Base-by-base conservation (phyloP, 2,329 filamentous ascomycete genomes). In the Fusarium paranaense region DNA sequence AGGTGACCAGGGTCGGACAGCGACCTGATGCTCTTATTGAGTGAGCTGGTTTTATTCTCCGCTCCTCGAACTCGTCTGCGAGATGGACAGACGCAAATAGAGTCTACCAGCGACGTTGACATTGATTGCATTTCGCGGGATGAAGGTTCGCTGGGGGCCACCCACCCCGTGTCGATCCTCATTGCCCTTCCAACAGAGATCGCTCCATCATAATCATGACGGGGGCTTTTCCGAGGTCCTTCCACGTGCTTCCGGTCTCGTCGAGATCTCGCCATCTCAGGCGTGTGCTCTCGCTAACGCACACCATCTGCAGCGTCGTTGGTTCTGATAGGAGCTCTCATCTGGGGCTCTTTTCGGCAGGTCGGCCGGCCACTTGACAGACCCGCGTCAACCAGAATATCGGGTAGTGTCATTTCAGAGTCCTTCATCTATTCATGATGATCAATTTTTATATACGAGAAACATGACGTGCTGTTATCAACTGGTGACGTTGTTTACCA, bases 181-280 rank as follows among this genome's bases (percentile, higher is more conserved):
- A 75, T 78, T 59, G 56, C 64, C 61, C 61, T 70, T 52, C 59
- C 65, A 64, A 67, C 62, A 54, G 64, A 25, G 30, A 70, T 67
- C 9, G 58, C 62, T 67, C 47, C 58, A 67, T 52, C 38, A 60
- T 47, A 18, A 67, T 35, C 38, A 60, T 37, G 27, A 67, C 38
- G 57, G 32, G 70, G 35, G 32, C 59, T 50, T 47, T 56, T 16
- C 33, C 47, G 25, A 45, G 54, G 42, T 40, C 38, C 40, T 63
- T 16, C n/a, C 25, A 60, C 35, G 64, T 38, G 38, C 47, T 64
- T 32, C 42, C 64, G 25, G 27, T 71, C 22, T 64, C 42, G 35
- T 37, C 20, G 33, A 35, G n/a, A 57, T 57, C 20, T 37, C 33
- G 52, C 33, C 32, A 57, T 40, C 35, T 59, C 25, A 14, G 56